Percentiles rank a stretch among this genome's conserved stretches.
Conservation (phyloP, 257 asterid species). For the Misopates orontium region DNA sequence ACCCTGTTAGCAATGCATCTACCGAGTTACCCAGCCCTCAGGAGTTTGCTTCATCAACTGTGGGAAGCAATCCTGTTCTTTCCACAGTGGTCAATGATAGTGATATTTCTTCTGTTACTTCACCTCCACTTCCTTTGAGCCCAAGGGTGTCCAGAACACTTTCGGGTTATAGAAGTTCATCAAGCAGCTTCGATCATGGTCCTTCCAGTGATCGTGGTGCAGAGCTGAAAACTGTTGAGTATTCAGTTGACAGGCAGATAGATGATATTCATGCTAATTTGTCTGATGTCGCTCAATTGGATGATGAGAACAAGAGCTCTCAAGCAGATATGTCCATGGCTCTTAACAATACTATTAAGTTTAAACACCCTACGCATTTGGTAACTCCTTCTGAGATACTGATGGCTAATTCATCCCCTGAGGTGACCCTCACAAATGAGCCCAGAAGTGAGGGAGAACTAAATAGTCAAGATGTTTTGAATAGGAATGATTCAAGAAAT, state of each 20-base stretch:
- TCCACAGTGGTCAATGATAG: slow-evolving; percentile 39
- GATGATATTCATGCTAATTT: slow-evolving; percentile 47
- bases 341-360: slow-evolving; percentile 59
- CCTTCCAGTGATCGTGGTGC: slow-evolving; percentile 43
- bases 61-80: slow-evolving; percentile 49
- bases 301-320: slow-evolving; percentile 54
- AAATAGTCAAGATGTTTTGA: slow-evolving; percentile 63
- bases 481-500: slow-evolving; percentile 57
- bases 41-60: slow-evolving; percentile 49
- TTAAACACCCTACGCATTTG: slow-evolving; percentile 96
- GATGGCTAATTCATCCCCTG: slow-evolving; percentile 80
- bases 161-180: slow-evolving; percentile 68
- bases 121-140: slow-evolving; percentile 68
- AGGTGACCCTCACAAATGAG: slow-evolving; percentile 54
- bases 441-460: slow-evolving; percentile 56
- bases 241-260: slow-evolving; percentile 73
- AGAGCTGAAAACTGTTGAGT: slow-evolving; percentile 58
- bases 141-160: slow-evolving; percentile 68
- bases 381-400: slow-evolving; percentile 94
- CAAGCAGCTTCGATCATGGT: slow-evolving; percentile 58
- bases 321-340: slow-evolving; percentile 60
- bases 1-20: slow-evolving; percentile 43
- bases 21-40: slow-evolving; percentile 40
- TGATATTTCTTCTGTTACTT: slow-evolving; percentile 52
- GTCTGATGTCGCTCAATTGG: slow-evolving; percentile 64